phyloP scores from a whole-genome alignment of 2,329 filamentous ascomycete species.

The Bipolaris sorokiniana region DNA sequence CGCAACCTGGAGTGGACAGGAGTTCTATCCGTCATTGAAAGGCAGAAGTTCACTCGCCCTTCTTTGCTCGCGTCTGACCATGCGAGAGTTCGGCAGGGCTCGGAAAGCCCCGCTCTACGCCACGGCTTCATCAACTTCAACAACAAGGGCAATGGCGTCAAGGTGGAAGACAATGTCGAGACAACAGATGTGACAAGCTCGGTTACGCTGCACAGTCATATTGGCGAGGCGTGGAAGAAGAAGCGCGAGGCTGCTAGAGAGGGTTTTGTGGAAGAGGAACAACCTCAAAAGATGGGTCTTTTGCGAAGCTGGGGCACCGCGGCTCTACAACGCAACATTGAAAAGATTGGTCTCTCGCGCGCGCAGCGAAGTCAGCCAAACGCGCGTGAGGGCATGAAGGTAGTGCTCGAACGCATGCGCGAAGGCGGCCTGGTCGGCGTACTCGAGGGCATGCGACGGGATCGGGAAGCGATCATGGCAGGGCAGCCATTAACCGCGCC shows the following conservation, averaged over 20 bases:
- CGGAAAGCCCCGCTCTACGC: conserved; percentile 40
- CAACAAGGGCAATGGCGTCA: conserved; percentile 30
- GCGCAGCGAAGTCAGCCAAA: conserved; percentile 80
- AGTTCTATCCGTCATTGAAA: conserved; percentile 77
- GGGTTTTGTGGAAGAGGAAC: conserved; percentile 52
- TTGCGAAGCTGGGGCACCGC: conserved; percentile 69
- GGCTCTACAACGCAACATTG: conserved; percentile 79
- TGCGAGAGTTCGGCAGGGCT: conserved; percentile 37
- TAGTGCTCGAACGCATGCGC: conserved; percentile 75
- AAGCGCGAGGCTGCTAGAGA: conserved; percentile 52
- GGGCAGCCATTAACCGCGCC: conserved; percentile 29
- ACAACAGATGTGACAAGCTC: conserved; percentile 74
- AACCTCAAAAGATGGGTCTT: conserved; percentile 60
- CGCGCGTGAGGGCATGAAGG: conserved; percentile 81
- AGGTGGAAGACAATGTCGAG: conserved; percentile 44
- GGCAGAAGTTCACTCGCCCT: conserved; percentile 70
- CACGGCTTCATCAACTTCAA: conserved; percentile 43
- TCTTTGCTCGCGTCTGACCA: conserved; percentile 25
- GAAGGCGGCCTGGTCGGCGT: conserved; percentile 71
- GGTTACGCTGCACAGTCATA: conserved; percentile 72
- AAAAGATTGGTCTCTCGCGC: conserved; percentile 76
- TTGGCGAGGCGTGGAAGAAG: conserved; percentile 70
- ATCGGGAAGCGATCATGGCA: conserved; percentile 55
- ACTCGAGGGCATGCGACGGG: conserved; percentile 72
- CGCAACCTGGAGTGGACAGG: conserved; percentile 83